A percentile compares a stretch with the other conserved stretches of the same genome.
Conservation (phyloP, 441 rosid genomes). For the Aquilaria agallochum region DNA sequence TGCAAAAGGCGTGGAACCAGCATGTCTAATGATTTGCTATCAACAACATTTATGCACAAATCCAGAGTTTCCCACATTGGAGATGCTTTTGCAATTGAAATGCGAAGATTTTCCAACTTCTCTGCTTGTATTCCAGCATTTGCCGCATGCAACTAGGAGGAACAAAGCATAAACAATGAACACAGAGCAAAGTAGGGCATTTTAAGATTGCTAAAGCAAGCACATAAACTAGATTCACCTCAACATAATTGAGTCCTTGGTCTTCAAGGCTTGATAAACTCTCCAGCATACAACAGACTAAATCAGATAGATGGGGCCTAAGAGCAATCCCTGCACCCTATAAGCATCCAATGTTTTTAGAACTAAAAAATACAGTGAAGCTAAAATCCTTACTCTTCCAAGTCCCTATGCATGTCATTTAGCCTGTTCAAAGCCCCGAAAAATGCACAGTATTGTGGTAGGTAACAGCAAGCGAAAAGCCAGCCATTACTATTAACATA, state of each 20-base stretch:
- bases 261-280: constrained; percentile 99
- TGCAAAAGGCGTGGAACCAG: constrained; percentile 88
- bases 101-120: constrained; percentile 90
- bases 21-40: constrained; percentile 67
- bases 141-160: constrained; percentile 91
- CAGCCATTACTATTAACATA: too few species aligned
- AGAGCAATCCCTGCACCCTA: constrained; percentile 96
- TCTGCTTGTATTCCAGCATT: constrained; percentile 91
- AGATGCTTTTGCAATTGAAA: constrained; percentile 94
- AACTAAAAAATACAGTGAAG: too few species aligned
- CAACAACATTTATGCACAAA: constrained; percentile 78
- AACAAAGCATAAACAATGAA: constrained; percentile 11
- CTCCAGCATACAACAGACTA: constrained; percentile 99
- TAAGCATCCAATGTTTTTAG: background rate
- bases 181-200: constrained; percentile 9
- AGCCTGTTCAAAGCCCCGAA: too few species aligned
- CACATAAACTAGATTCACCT: constrained; percentile 47
- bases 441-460: too few species aligned
- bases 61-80: constrained; percentile 99
- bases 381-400: too few species aligned
- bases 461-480: too few species aligned
- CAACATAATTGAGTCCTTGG: constrained; percentile 97
- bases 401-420: too few species aligned
- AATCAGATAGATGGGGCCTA: constrained; percentile 88
- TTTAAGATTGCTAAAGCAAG: constrained; percentile 6